These are phyloP conservation scores for Collybiopsis confluens DNA, from an alignment of 768 basidiomycete genomes.

Conservation along the genomic window DNA sequence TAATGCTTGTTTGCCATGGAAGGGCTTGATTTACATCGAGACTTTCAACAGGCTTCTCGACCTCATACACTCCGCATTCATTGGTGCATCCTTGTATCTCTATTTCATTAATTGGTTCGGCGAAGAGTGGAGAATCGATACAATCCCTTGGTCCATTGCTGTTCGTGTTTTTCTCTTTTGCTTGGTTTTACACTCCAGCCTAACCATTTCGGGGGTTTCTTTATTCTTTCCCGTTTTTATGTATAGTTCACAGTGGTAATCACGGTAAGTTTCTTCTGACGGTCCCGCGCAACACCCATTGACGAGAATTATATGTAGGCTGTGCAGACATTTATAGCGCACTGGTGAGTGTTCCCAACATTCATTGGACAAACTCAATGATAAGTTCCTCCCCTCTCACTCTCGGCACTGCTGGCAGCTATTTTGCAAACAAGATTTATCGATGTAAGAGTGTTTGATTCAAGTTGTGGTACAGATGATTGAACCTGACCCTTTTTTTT, in stretches of 20 bases:
- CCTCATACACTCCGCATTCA: constrained; percentile 3
- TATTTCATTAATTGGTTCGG: constrained; percentile 5
- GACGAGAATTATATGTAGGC: not conserved
- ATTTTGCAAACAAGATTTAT: constrained; percentile 8
- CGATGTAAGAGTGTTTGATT: not conserved
- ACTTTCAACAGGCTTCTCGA: not conserved
- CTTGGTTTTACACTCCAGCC: not conserved
- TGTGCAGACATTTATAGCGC: constrained; percentile 4
- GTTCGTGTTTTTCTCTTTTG: not conserved
- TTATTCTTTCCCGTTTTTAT: no score
- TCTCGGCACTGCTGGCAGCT: no score
- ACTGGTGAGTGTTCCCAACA: not conserved
- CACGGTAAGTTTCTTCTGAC: not conserved
- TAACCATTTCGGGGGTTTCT: not conserved
- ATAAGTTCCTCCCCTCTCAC: not conserved
- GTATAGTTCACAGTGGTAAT: constrained; percentile 3
- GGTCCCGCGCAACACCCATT: not conserved
- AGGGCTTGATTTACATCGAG: not conserved
- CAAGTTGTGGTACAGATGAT: no score
- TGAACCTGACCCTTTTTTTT: no score
- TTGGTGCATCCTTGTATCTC: not conserved
- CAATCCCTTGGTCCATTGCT: constrained; percentile 6
- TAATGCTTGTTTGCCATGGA: not conserved
- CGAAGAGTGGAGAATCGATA: not conserved
- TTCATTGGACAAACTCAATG: not conserved